These are phyloP conservation scores for Rubroshorea leprosula DNA, from an alignment of 345 rosid genomes.

Conservation along the genomic window DNA sequence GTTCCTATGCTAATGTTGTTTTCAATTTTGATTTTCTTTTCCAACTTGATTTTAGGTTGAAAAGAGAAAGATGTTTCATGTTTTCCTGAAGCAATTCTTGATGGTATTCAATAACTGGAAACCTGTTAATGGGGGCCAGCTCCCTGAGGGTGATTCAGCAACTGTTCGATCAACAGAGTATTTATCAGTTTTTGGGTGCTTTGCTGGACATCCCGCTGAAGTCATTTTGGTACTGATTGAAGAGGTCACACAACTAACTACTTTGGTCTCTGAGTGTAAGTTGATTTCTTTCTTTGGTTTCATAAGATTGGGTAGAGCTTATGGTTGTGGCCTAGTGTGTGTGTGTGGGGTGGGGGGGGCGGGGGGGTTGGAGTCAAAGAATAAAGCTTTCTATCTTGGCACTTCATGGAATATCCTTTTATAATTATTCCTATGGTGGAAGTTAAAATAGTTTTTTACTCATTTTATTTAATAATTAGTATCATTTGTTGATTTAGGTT, in stretches of 20 bases:
- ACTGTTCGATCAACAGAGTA: slow-evolving; percentile 30
- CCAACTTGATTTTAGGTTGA: slow-evolving; percentile 37
- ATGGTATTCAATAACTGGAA: slow-evolving; percentile 54
- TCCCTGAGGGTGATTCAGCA: slow-evolving; percentile 32
- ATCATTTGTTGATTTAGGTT: neutral
- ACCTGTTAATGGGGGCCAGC: slow-evolving; percentile 40
- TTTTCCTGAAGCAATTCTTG: slow-evolving; percentile 59
- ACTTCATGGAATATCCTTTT: slow-evolving; percentile 1
- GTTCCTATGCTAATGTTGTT: neutral
- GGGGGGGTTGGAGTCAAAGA: no score
- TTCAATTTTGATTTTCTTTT: neutral
- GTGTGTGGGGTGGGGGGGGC: no score
- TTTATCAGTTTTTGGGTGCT: slow-evolving; percentile 44
- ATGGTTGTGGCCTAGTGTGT: neutral
- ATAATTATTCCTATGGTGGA: slow-evolving; percentile 1
- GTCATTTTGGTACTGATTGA: slow-evolving; percentile 41
- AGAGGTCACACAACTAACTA: slow-evolving; percentile 42
- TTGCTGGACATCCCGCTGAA: slow-evolving; percentile 64
- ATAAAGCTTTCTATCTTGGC: neutral
- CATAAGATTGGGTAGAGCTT: neutral
- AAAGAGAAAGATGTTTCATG: slow-evolving; percentile 45
- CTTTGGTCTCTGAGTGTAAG: slow-evolving; percentile 48
- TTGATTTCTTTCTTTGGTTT: slow-evolving; percentile 16
- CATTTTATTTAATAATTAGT: neutral
- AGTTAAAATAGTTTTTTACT: neutral